Conservation (phyloP, 176 grass and related monocot genomes). For the Pharus latifolius region DNA sequence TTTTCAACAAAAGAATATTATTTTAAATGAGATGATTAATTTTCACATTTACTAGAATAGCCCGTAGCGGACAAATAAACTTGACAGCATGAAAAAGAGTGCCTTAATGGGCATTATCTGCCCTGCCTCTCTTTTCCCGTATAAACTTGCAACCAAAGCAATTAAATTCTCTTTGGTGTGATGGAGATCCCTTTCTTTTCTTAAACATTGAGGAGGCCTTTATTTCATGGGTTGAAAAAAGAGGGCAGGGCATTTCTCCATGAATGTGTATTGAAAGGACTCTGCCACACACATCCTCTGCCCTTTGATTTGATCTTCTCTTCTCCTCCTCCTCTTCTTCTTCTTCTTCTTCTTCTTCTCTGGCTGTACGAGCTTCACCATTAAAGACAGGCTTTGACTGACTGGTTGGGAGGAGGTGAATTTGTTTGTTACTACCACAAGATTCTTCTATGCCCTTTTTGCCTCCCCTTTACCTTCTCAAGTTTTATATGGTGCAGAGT, state of each 20-base stretch:
- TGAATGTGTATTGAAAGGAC: too few relatives aligned
- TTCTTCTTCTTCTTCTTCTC: background rate
- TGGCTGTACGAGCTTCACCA: background rate
- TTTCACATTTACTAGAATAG: too few relatives aligned
- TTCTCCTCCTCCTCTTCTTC: too few relatives aligned
- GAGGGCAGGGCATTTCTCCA: background rate
- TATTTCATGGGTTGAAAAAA: background rate
- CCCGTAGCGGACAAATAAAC: too few relatives aligned
- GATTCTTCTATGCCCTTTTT: background rate
- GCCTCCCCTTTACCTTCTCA: background rate
- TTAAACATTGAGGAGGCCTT: background rate
- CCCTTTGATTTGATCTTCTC: too few relatives aligned
- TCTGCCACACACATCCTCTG: too few relatives aligned
- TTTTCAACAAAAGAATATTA: too few relatives aligned
- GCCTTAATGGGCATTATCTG: conserved; percentile 9
- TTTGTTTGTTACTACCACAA: background rate
- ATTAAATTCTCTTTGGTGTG: background rate
- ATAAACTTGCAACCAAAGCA: conserved; percentile 7
- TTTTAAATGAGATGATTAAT: too few relatives aligned
- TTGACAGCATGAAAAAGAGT: background rate
- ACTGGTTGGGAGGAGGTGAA: background rate
- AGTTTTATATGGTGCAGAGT: background rate
- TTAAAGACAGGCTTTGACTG: background rate
- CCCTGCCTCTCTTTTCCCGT: background rate
- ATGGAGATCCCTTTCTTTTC: too few relatives aligned